A percentile compares a stretch with the other conserved stretches of the same genome.
These are phyloP conservation scores for Fagopyrum esculentum DNA, from an alignment of 148 eudicot genomes.

Conservation along the genomic window DNA sequence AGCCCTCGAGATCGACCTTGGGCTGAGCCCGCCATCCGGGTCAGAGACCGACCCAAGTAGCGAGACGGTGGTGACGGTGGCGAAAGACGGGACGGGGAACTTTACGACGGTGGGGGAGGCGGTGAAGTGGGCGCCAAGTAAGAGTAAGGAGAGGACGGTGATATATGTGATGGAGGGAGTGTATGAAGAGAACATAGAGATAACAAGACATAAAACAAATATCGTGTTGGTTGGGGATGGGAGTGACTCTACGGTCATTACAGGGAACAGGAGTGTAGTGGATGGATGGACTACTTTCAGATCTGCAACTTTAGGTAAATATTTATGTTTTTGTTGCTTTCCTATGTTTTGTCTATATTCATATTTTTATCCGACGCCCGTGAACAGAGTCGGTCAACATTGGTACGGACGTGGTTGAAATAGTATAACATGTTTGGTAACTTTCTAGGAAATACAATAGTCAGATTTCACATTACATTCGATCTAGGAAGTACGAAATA, in stretches of 20 bases:
- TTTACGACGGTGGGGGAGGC: constrained; percentile 69
- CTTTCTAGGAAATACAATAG: too few species aligned
- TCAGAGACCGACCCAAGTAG: neutral
- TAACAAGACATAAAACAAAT: constrained; percentile 66
- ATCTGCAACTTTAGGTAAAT: constrained; percentile 90
- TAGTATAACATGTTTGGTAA: neutral
- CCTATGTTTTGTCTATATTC: neutral
- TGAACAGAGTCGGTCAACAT: neutral
- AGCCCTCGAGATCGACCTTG: neutral
- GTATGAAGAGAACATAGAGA: constrained; percentile 78
- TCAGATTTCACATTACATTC: too few species aligned
- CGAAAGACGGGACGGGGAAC: constrained; percentile 72
- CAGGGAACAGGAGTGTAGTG: constrained; percentile 61
- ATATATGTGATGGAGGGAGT: constrained; percentile 60
- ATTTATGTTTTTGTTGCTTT: neutral
- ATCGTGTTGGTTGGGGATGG: constrained; percentile 86
- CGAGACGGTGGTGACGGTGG: constrained; percentile 34
- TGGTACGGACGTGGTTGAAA: neutral
- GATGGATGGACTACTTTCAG: constrained; percentile 98
- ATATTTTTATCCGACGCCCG: neutral
- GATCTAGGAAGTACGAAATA: too few species aligned
- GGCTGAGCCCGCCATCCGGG: neutral
- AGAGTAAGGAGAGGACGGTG: constrained; percentile 47
- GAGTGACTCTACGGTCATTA: constrained; percentile 54
- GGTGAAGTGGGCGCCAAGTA: constrained; percentile 67